Conservation (phyloP, 331 rosid genomes). For the Rosa hybrid region DNA sequence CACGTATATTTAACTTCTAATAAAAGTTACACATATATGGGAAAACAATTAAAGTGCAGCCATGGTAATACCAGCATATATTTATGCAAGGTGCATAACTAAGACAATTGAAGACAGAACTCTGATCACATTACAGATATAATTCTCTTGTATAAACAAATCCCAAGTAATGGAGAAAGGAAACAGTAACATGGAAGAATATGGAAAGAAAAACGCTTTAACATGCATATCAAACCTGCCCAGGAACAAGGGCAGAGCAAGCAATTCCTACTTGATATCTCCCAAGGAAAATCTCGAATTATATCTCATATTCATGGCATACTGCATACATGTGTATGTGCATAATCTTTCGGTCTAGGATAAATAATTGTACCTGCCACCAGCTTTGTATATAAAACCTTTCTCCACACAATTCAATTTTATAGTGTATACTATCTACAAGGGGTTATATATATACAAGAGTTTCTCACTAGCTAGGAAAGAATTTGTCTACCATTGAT, state of each 20-base stretch:
- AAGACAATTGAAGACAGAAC: background rate
- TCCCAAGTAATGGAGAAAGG: background rate
- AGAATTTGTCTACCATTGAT: no score
- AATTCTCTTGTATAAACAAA: background rate
- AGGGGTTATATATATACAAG: no score
- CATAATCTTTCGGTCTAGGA: no score
- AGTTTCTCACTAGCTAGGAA: no score
- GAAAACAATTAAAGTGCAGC: background rate
- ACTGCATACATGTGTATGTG: no score
- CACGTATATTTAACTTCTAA: background rate
- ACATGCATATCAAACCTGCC: slow-evolving; percentile 35
- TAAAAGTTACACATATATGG: background rate
- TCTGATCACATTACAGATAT: background rate
- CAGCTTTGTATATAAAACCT: no score
- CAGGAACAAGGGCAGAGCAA: slow-evolving; percentile 9
- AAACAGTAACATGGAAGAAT: background rate
- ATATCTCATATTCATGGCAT: no score
- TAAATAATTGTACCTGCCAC: no score
- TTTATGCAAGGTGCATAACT: background rate
- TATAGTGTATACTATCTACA: no score
- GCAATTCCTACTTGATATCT: no score
- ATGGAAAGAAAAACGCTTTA: background rate
- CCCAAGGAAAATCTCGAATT: no score
- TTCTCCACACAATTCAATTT: no score
- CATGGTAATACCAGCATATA: background rate